Evolutionary conservation across 352 stramenopile genomes (phyloP).

Genomic region (Phytophthora citricola): DNA sequence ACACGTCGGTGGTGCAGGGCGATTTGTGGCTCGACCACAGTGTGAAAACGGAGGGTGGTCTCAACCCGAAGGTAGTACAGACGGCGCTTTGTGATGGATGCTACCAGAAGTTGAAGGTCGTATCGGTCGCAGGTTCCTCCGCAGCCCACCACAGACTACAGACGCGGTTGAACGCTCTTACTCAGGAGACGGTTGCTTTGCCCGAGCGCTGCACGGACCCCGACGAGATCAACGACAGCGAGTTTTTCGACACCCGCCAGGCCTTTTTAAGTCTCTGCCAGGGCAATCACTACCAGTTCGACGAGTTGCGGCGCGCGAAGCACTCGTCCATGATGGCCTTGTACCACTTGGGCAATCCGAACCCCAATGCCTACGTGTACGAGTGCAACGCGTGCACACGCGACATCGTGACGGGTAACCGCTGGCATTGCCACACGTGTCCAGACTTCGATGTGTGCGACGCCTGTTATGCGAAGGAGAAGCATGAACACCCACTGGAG

Average conservation of each 20-base stretch:
- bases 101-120: constrained; percentile 74
- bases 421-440: constrained; percentile 91
- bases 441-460: constrained; percentile 92
- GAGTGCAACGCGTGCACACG: constrained; percentile 87
- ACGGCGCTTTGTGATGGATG: constrained; percentile 80
- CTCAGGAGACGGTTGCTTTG: constrained; percentile 61
- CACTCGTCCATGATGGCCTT: constrained; percentile 99
- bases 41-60: constrained; percentile 65
- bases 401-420: constrained; percentile 85
- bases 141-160: constrained; percentile 53
- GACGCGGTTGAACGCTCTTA: constrained; percentile 57
- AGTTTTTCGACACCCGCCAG: constrained; percentile 97
- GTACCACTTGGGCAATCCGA: constrained; percentile 98
- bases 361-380: constrained; percentile 88
- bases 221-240: constrained; percentile 87
- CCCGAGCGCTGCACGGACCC: constrained; percentile 81
- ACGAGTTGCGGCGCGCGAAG: constrained; percentile 98
- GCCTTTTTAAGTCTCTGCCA: constrained; percentile 97
- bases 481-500: constrained; percentile 80
- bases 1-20: constrained; percentile 75
- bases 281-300: constrained; percentile 99
- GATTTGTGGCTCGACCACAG: constrained; percentile 68
- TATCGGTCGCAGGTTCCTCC: constrained; percentile 34
- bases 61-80: constrained; percentile 75
- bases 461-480: constrained; percentile 85